Evolutionary conservation across 2,329 filamentous ascomycete genomes (phyloP).

Genomic region (Sclerotinia spermophila): DNA sequence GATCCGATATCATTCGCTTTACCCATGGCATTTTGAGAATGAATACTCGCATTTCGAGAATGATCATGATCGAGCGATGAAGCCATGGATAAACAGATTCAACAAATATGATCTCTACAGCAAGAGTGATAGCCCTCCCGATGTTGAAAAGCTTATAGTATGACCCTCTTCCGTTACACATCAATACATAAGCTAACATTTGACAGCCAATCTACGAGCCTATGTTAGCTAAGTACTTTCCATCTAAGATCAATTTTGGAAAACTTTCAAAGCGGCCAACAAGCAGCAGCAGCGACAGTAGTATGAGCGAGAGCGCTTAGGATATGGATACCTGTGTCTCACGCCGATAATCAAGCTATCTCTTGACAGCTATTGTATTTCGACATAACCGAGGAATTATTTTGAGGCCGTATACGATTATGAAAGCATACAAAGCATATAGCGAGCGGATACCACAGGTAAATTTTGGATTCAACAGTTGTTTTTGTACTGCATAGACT

Average conservation of each 20-base stretch:
- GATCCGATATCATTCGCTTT: slow-evolving; percentile 91
- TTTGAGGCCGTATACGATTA: not conserved
- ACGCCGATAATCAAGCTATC: not conserved
- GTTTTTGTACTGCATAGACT: not conserved
- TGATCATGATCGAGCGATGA: slow-evolving; percentile 58
- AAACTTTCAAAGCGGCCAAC: not conserved
- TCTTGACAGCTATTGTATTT: not conserved
- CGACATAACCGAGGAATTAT: not conserved
- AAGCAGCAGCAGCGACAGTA: not conserved
- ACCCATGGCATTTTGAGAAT: slow-evolving; percentile 81
- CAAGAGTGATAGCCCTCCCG: slow-evolving; percentile 80
- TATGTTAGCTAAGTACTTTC: not conserved
- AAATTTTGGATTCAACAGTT: not conserved
- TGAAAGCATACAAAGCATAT: slow-evolving; percentile 38
- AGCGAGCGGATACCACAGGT: not conserved
- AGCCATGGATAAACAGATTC: slow-evolving; percentile 65
- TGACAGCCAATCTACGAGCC: slow-evolving; percentile 43
- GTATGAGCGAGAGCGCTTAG: not conserved
- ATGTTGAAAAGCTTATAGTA: slow-evolving; percentile 71
- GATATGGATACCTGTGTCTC: not conserved
- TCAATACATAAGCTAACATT: slow-evolving; percentile 17
- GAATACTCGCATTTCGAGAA: slow-evolving; percentile 82
- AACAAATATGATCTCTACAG: slow-evolving; percentile 91
- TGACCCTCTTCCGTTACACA: slow-evolving; percentile 25
- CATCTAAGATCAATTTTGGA: not conserved